Base-by-base conservation (phyloP, 352 stramenopile species). In the Globisporangium cylindrosporum region DNA sequence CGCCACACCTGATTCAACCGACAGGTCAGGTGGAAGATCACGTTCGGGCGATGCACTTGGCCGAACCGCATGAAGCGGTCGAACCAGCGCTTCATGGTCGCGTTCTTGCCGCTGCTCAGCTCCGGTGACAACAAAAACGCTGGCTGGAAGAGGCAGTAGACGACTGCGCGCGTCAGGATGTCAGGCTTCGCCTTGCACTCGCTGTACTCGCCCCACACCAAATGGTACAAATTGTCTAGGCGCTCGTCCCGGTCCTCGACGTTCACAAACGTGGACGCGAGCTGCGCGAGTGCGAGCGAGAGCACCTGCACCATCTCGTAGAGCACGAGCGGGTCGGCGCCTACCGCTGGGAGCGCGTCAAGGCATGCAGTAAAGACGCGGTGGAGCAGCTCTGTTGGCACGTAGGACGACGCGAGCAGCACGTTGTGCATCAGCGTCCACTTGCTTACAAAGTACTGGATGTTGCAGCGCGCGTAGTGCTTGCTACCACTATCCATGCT, bases 11-110 rank as follows among this genome's bases (percentile, higher is more conserved):
- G 84, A 5, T 72, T 85, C 22, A 95, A 71, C 2, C 82, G 82
- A 43, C 82, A 92, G 34, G 78, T 59, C 29, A 95, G 54, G 75
- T 95, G 88, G 71, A 91, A 95, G 18, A 95, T 71, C 15, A 93
- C 88, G 56, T 93, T 93, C 3, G 88, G 88, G 5, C 88, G 76
- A 48, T 92, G 72, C 5, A 74, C 66, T 25, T 83, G 68, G 38
- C 84, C 88, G 64, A 91, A 92, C 29, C 55, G 48, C 43, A 85
- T 62, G 55, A 91, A 77, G 8, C 75, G 78, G 22, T 69, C 66
- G 32, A 92, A 76, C 85, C 84, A 93, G 34, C 68, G 72, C 66
- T 90, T 91, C 59, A 92, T 78, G 12, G 78, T 68, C 22, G 67
- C 57, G 15, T 76, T 67, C 7, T 80, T 32, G 5, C 65, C 58